Conservation (phyloP, 768 basidiomycete species). For the Coprinellus micaceus region DNA sequence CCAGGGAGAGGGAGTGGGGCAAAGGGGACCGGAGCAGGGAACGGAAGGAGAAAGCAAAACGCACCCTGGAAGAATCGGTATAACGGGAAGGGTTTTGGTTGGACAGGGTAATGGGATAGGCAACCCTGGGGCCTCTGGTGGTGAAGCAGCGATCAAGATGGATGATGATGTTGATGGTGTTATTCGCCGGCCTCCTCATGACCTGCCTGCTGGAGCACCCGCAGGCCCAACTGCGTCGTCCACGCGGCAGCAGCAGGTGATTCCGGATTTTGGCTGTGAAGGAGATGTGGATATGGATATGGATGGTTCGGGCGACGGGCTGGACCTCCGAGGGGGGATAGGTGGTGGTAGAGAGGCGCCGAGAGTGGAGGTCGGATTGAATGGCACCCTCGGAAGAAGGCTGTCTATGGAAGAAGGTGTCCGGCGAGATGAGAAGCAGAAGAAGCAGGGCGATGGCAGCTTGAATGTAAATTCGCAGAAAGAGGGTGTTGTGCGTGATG, state of each 20-base stretch:
- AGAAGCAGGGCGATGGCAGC: too few species aligned
- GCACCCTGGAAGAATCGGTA: too few species aligned
- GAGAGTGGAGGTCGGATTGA: not conserved
- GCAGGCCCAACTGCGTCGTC: not conserved
- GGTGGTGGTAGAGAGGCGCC: slow-evolving; percentile 2
- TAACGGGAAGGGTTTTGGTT: not conserved
- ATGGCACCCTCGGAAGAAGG: not conserved
- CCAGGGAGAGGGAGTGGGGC: not conserved
- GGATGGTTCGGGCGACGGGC: too few species aligned
- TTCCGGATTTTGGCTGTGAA: too few species aligned
- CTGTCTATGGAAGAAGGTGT: not conserved
- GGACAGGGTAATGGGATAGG: slow-evolving; percentile 1
- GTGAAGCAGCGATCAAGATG: slow-evolving; percentile 1
- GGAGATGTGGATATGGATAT: too few species aligned
- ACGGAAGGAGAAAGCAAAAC: not conserved
- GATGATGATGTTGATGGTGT: not conserved
- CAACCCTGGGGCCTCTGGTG: not conserved
- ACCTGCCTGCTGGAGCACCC: not conserved
- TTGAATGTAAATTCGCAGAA: too few species aligned
- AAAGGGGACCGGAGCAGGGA: too few species aligned
- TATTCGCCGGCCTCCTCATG: not conserved
- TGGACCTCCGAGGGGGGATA: not conserved
- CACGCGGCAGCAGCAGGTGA: slow-evolving; percentile 1
- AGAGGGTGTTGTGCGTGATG: too few species aligned
- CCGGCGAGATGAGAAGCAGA: not conserved